These are phyloP conservation scores for Kluyveromyces sp. DNA, from an alignment of 1,139 yeast genomes.

Conservation along the genomic window DNA sequence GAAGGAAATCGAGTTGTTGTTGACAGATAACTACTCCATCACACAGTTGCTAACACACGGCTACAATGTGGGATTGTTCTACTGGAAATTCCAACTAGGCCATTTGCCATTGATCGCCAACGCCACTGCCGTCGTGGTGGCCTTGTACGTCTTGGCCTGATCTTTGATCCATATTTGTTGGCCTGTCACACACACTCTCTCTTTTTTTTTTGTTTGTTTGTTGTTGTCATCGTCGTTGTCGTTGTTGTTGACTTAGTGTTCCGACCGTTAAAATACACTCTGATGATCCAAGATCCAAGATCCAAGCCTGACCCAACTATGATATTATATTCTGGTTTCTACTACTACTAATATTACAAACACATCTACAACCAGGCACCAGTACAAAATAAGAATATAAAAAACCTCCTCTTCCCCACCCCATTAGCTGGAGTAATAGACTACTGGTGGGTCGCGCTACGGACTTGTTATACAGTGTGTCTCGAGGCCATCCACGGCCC, in stretches of 20 bases:
- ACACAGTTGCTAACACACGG: conserved; percentile 7
- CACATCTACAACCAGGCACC: too few species aligned
- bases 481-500: too few species aligned
- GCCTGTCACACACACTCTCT: neutral
- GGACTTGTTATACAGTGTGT: too few species aligned
- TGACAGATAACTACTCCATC: neutral
- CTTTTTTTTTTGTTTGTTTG: neutral
- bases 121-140: conserved; percentile 16
- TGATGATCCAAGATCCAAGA: too few species aligned
- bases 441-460: too few species aligned
- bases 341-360: neutral
- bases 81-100: conserved; percentile 17
- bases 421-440: too few species aligned
- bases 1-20: conserved; percentile 3
- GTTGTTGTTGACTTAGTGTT: too few species aligned
- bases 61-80: conserved; percentile 10
- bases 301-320: too few species aligned
- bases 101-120: conserved; percentile 19
- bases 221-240: too few species aligned
- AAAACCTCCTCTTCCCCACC: too few species aligned
- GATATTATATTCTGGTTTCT: neutral
- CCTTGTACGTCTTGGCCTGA: conserved; percentile 17
- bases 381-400: too few species aligned
- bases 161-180: neutral
- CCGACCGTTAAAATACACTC: too few species aligned